Evolutionary conservation across 2,329 filamentous ascomycete species (phyloP).

Genomic region (Coniochaeta hoffmannii): DNA sequence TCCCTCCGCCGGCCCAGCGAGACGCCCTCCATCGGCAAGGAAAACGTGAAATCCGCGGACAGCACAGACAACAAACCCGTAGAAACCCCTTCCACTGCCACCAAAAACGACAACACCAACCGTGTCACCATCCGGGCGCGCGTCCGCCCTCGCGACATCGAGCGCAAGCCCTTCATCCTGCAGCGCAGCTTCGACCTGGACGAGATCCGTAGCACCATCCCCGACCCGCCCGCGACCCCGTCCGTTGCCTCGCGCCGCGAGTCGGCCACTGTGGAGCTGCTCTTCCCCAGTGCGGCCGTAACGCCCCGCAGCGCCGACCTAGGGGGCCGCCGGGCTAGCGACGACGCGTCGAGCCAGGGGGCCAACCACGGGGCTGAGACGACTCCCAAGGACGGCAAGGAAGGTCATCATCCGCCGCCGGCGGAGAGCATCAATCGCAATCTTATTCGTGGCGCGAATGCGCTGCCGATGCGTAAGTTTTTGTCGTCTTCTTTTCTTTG

Average conservation of each 20-base stretch:
- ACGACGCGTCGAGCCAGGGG: background rate
- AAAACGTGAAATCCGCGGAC: background rate
- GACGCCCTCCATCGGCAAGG: conserved; percentile 12
- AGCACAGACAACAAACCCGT: background rate
- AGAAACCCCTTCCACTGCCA: background rate
- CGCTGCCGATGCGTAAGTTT: background rate
- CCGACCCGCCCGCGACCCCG: conserved; percentile 18
- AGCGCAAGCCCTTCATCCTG: conserved; percentile 38
- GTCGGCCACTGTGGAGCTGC: conserved; percentile 1
- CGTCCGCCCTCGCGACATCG: conserved; percentile 31
- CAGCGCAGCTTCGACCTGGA: conserved; percentile 43
- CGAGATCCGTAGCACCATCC: conserved; percentile 38
- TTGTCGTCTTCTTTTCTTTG: background rate
- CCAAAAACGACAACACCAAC: conserved; percentile 5
- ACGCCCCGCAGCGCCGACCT: background rate
- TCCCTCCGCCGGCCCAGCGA: conserved; percentile 27
- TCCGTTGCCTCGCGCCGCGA: conserved; percentile 10
- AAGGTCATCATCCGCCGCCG: background rate
- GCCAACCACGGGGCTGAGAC: background rate
- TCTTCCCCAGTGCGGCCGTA: background rate
- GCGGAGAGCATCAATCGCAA: background rate
- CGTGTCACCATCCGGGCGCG: conserved; percentile 33
- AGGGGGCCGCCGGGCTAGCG: background rate
- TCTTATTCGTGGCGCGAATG: background rate
- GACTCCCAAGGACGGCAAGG: background rate